These are phyloP conservation scores for Lipomyces yamadae DNA, from an alignment of 805 yeast genomes.

Conservation along the genomic window DNA sequence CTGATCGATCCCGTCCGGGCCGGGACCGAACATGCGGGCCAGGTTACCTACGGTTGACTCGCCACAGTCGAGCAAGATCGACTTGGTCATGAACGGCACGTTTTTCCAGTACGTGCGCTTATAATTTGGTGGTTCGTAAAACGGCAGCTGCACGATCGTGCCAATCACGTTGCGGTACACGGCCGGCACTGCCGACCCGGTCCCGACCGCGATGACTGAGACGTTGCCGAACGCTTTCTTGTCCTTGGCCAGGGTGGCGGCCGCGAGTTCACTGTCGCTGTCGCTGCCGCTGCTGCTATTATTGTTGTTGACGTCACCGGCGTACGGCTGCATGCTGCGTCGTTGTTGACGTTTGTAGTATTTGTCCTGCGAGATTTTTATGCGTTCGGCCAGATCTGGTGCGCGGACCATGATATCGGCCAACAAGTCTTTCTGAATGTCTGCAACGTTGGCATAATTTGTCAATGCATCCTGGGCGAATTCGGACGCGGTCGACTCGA, in stretches of 20 bases:
- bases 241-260: not conserved
- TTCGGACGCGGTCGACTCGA: conserved; percentile 14
- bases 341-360: conserved; percentile 5
- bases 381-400: not conserved
- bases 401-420: conserved; percentile 10
- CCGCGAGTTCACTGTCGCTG: conserved; percentile 1
- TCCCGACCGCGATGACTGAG: conserved; percentile 79
- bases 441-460: conserved; percentile 1
- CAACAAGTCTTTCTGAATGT: conserved; percentile 11
- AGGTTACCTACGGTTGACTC: conserved; percentile 85
- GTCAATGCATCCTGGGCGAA: conserved; percentile 12
- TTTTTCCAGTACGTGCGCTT: not conserved
- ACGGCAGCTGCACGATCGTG: conserved; percentile 74
- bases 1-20: conserved; percentile 43
- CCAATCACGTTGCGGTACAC: conserved; percentile 83
- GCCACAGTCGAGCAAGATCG: conserved; percentile 87
- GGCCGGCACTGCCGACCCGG: conserved; percentile 91
- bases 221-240: conserved; percentile 44
- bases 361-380: not conserved
- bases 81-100: conserved; percentile 17
- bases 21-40: conserved; percentile 60
- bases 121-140: conserved; percentile 3
- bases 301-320: not conserved
- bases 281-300: not conserved
- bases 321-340: not conserved